These are phyloP conservation scores for Lathyrus tuberosus DNA, from an alignment of 306 rosid genomes.

Conservation along the genomic window DNA sequence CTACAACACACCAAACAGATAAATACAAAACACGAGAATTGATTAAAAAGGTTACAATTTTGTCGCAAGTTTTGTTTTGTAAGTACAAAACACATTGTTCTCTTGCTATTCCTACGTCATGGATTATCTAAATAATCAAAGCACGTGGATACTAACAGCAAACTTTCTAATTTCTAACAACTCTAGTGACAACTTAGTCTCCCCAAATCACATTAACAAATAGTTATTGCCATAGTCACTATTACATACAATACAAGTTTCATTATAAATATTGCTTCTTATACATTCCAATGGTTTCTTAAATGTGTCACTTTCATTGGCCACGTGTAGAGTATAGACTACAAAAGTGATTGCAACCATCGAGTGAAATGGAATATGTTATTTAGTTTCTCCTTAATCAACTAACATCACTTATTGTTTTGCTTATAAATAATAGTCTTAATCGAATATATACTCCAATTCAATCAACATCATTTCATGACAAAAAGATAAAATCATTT, in stretches of 20 bases:
- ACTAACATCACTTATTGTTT: conserved; percentile 27
- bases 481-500: conserved; percentile 10
- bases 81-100: conserved; percentile 12
- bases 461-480: conserved; percentile 25
- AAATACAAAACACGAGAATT: background rate
- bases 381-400: background rate
- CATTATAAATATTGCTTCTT: conserved; percentile 14
- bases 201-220: conserved; percentile 20
- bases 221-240: conserved; percentile 11
- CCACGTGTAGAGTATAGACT: background rate
- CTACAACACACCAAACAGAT: background rate
- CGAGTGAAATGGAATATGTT: conserved; percentile 15
- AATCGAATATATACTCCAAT: conserved; percentile 17
- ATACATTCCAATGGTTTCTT: conserved; percentile 21
- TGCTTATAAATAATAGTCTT: conserved; percentile 24
- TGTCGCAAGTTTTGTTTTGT: conserved; percentile 24
- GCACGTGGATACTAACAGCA: conserved; percentile 38
- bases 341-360: conserved; percentile 19
- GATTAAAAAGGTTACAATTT: background rate
- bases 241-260: background rate
- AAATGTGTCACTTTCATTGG: background rate
- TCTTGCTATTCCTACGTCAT: conserved; percentile 33
- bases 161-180: conserved; percentile 28
- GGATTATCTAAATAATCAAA: conserved; percentile 32
- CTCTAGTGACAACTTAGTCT: conserved; percentile 13